Conservation (phyloP, 768 basidiomycete genomes). For the Neoboletus brunneissimus region DNA sequence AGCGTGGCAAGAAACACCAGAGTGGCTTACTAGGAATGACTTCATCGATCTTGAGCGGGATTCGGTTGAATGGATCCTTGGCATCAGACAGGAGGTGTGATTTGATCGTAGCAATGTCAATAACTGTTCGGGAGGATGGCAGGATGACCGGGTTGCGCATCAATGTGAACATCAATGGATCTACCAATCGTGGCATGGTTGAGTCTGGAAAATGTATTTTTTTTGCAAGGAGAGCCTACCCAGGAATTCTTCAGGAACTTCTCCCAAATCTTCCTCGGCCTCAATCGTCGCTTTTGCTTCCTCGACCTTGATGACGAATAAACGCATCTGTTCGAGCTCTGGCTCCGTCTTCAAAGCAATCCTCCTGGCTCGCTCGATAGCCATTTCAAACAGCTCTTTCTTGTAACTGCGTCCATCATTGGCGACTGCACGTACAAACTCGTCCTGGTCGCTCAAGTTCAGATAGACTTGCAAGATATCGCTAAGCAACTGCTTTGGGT, state of each 20-base stretch:
- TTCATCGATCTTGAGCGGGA: constrained; percentile 75
- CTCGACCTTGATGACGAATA: constrained; percentile 82
- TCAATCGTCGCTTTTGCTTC: constrained; percentile 74
- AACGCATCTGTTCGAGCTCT: constrained; percentile 68
- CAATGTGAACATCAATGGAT: constrained; percentile 85
- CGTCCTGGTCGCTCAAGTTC: constrained; percentile 76
- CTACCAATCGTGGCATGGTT: constrained; percentile 37
- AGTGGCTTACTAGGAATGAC: constrained; percentile 65
- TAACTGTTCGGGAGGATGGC: constrained; percentile 72
- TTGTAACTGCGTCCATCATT: constrained; percentile 92
- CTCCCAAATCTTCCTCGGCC: constrained; percentile 89
- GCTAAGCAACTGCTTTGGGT: constrained; percentile 74
- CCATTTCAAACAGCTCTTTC: constrained; percentile 77
- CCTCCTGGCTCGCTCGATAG: constrained; percentile 61
- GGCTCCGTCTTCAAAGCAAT: constrained; percentile 67
- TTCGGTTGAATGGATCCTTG: constrained; percentile 94
- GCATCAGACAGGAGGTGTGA: constrained; percentile 88
- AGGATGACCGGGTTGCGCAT: constrained; percentile 95
- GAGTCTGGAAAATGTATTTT: not conserved
- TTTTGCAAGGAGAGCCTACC: constrained; percentile 48
- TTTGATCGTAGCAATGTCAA: constrained; percentile 93
- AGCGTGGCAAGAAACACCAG: not conserved
- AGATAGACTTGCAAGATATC: constrained; percentile 90
- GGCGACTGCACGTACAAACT: constrained; percentile 85
- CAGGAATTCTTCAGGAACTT: constrained; percentile 92